Evolutionary conservation across 352 stramenopile genomes (phyloP).

Genomic region (Globisporangium echinulatum): DNA sequence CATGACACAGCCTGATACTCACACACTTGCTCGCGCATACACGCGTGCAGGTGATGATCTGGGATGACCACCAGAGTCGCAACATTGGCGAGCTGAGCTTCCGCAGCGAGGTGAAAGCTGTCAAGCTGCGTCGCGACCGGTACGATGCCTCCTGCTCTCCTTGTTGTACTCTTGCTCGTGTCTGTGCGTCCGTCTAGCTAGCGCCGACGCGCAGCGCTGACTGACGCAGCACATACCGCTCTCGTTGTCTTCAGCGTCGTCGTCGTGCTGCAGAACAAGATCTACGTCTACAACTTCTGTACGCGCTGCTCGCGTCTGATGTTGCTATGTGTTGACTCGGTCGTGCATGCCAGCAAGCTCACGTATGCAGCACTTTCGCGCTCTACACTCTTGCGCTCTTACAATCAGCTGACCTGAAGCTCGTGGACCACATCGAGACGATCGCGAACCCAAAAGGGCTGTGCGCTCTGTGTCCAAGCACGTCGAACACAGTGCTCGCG

Average conservation of each 20-base stretch:
- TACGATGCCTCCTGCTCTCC: conserved; percentile 12
- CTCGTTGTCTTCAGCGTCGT: conserved; percentile 73
- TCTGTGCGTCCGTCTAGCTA: neutral
- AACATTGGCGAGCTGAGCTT: conserved; percentile 98
- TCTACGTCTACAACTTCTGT: conserved; percentile 98
- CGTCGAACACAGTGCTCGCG: conserved; percentile 92
- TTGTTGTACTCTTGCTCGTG: neutral
- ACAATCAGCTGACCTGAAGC: conserved; percentile 87
- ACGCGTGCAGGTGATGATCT: conserved; percentile 93
- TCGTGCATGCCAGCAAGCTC: too few relatives aligned
- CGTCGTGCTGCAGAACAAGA: conserved; percentile 95
- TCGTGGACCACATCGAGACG: conserved; percentile 98
- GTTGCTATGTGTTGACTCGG: neutral
- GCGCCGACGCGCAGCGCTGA: too few relatives aligned
- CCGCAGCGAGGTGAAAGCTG: conserved; percentile 93
- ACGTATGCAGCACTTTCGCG: too few relatives aligned
- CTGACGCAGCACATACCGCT: neutral
- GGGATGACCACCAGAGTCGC: conserved; percentile 97
- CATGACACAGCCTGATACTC: neutral
- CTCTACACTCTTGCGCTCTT: neutral
- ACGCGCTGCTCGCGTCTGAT: conserved; percentile 6
- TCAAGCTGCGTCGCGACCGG: conserved; percentile 94
- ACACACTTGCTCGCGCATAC: neutral
- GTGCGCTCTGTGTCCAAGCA: conserved; percentile 91
- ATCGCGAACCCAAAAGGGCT: conserved; percentile 96